These are phyloP conservation scores for Penicillium silybi DNA, from an alignment of 495 filamentous ascomycete genomes.

Conservation along the genomic window DNA sequence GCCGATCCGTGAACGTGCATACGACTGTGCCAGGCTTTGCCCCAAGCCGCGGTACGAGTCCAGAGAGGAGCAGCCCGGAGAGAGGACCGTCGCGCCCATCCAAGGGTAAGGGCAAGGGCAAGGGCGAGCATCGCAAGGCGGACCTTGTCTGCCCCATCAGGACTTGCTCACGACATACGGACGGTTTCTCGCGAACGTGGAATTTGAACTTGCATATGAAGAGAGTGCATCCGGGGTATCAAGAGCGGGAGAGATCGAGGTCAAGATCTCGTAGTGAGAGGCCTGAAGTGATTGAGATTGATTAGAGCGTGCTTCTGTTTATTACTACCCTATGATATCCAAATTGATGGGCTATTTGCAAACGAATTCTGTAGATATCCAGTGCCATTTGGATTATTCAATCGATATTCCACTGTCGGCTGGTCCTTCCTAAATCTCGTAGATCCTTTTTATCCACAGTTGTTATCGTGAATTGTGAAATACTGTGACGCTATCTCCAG, in stretches of 20 bases:
- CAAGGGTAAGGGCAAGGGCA: slow-evolving; percentile 30
- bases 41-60: background rate
- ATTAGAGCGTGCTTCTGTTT: slow-evolving; percentile 1
- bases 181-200: slow-evolving; percentile 38
- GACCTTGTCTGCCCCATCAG: slow-evolving; percentile 34
- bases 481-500: slow-evolving; percentile 14
- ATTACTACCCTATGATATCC: slow-evolving; percentile 1
- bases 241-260: slow-evolving; percentile 1
- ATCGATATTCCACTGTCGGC: background rate
- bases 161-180: slow-evolving; percentile 24
- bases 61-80: background rate
- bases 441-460: background rate
- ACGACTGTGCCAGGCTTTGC: background rate
- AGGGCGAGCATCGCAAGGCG: slow-evolving; percentile 26
- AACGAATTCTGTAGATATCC: background rate
- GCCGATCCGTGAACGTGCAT: background rate
- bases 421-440: slow-evolving; percentile 7
- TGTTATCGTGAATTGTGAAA: slow-evolving; percentile 1
- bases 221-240: slow-evolving; percentile 27
- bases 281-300: slow-evolving; percentile 3
- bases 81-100: background rate
- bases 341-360: background rate
- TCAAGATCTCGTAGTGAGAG: slow-evolving; percentile 3
- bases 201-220: slow-evolving; percentile 41
- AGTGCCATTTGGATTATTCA: background rate